These are phyloP conservation scores for Fallopia convolvulus DNA, from an alignment of 148 eudicot species.

Conservation along the genomic window DNA sequence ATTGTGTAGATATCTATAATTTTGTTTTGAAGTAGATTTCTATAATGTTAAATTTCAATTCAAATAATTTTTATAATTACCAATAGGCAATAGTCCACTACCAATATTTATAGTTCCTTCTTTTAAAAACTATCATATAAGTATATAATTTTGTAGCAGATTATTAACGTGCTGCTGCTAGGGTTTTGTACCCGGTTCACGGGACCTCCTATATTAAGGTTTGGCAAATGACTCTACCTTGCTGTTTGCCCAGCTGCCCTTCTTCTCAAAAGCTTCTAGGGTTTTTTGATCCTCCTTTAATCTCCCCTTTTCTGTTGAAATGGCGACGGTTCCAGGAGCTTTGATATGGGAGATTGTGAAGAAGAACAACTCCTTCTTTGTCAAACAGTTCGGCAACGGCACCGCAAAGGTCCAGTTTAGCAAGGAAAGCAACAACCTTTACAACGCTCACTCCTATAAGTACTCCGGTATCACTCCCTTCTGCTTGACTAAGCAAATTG, in stretches of 20 bases:
- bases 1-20: no score
- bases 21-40: no score
- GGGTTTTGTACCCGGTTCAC: background rate
- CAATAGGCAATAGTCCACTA: no score
- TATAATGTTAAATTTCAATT: no score
- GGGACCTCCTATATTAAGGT: background rate
- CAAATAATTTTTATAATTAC: no score
- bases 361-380: constrained; percentile 79
- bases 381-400: constrained; percentile 86
- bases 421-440: constrained; percentile 84
- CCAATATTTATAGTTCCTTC: no score
- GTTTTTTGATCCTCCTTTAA: background rate
- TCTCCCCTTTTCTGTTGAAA: constrained; percentile 16
- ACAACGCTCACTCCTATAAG: constrained; percentile 73
- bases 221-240: background rate
- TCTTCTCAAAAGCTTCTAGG: background rate
- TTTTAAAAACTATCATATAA: no score
- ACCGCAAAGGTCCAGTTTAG: constrained; percentile 65
- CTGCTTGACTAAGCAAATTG: background rate
- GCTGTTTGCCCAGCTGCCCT: background rate
- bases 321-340: constrained; percentile 84
- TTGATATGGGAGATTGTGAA: constrained; percentile 94
- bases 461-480: constrained; percentile 57
- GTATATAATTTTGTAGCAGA: no score
- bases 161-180: background rate